These are phyloP conservation scores for Sphagnum contortum DNA, from an alignment of 225 moss, liverwort and hornwort genomes.

Conservation along the genomic window DNA sequence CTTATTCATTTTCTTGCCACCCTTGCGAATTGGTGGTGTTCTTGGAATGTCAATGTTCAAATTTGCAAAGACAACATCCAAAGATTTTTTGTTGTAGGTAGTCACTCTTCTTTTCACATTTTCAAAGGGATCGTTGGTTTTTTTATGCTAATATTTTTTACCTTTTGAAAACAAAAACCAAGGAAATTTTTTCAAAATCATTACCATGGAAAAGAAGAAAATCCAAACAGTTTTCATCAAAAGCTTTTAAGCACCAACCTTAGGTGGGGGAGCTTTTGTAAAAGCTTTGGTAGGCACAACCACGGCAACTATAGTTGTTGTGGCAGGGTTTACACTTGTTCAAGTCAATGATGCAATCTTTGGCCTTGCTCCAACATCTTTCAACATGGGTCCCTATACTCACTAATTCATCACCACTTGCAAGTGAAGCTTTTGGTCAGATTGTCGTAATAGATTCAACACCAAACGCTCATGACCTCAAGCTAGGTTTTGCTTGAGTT, in stretches of 20 bases:
- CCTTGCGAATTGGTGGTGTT: slow-evolving; percentile 34
- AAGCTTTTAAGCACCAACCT: slow-evolving; percentile 2
- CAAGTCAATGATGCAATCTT: slow-evolving; percentile 31
- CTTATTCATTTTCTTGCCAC: slow-evolving; percentile 85
- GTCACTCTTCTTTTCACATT: slow-evolving; percentile 72
- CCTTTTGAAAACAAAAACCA: slow-evolving; percentile 28
- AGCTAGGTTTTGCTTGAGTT: slow-evolving; percentile 37
- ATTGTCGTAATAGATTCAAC: slow-evolving; percentile 6
- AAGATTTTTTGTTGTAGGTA: slow-evolving; percentile 49
- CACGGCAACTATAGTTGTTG: slow-evolving; percentile 18
- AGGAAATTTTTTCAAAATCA: too few species aligned
- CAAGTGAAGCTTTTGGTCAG: slow-evolving; percentile 6
- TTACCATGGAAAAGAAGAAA: too few species aligned
- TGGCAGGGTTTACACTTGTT: slow-evolving; percentile 18
- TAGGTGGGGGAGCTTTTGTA: slow-evolving; percentile 31
- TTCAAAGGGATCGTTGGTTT: slow-evolving; percentile 51
- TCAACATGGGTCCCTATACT: slow-evolving; percentile 60
- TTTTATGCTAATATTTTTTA: slow-evolving; percentile 97
- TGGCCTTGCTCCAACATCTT: slow-evolving; percentile 47
- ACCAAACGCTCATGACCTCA: slow-evolving; percentile 8
- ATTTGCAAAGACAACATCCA: slow-evolving; percentile 40
- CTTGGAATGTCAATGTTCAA: slow-evolving; percentile 41
- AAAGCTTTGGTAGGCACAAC: slow-evolving; percentile 63
- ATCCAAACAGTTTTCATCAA: too few species aligned
- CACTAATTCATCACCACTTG: slow-evolving; percentile 7